Evolutionary conservation across 1,284 basidiomycete genomes (phyloP).

Genomic region (Leucoagaricus sp.): DNA sequence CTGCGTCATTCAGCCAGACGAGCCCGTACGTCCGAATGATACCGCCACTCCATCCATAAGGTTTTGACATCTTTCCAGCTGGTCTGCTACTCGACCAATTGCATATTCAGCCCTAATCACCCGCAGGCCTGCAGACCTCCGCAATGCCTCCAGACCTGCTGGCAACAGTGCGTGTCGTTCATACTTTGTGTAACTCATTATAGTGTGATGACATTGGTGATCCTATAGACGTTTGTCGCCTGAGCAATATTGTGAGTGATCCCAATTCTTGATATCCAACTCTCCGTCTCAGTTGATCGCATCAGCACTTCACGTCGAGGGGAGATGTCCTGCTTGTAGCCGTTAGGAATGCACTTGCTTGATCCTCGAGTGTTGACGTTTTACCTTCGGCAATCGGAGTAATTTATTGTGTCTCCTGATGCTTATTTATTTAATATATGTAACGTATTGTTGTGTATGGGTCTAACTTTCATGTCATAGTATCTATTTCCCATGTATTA

Average conservation of each 20-base stretch:
- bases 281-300: not conserved
- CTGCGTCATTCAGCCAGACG: conserved; percentile 5
- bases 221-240: conserved; percentile 2
- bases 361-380: too few species aligned
- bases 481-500: too few species aligned
- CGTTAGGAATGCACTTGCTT: not conserved
- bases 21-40: conserved; percentile 2
- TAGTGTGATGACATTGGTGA: not conserved
- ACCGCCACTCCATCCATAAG: not conserved
- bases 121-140: conserved; percentile 40
- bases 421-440: not conserved
- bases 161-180: conserved; percentile 45
- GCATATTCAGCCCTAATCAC: conserved; percentile 51
- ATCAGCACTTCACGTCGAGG: not conserved
- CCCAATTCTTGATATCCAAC: not conserved
- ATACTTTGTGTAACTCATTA: not conserved
- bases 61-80: conserved; percentile 18
- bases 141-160: conserved; percentile 44
- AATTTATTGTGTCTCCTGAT: not conserved
- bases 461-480: too few species aligned
- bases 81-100: conserved; percentile 40
- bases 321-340: conserved; percentile 6
- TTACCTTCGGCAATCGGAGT: too few species aligned
- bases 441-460: too few species aligned
- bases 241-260: conserved; percentile 11